Conservation (phyloP, 805 yeast species). For the Metschnikowia continentalis region DNA sequence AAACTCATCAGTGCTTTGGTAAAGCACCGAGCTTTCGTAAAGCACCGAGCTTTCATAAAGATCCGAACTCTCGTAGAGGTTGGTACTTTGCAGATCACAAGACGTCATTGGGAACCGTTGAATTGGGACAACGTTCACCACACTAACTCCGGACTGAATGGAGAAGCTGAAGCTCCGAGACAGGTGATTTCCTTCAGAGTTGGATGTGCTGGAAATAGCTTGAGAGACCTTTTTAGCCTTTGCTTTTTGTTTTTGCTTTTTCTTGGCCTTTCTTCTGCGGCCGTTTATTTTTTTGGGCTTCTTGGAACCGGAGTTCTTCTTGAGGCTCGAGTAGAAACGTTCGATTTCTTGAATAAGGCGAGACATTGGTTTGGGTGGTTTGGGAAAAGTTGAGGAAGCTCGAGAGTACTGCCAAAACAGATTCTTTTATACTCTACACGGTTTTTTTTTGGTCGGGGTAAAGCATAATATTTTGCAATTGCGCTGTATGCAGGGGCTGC, state of each 20-base stretch:
- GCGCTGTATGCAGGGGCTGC: background rate
- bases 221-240: background rate
- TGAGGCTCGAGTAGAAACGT: background rate
- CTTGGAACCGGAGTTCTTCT: background rate
- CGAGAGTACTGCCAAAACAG: too few species aligned
- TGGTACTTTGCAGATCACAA: background rate
- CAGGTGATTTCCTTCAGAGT: too few species aligned
- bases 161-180: background rate
- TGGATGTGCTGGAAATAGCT: background rate
- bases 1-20: background rate
- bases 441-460: background rate
- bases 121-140: background rate
- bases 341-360: background rate
- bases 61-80: background rate
- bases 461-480: constrained; percentile 3
- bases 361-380: background rate
- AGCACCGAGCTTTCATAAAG: background rate
- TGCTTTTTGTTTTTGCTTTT: background rate
- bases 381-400: too few species aligned
- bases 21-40: background rate
- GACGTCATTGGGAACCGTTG: background rate
- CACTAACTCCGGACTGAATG: background rate
- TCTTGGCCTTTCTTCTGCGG: background rate
- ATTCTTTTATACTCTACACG: background rate
- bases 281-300: background rate